Evolutionary conservation across 768 basidiomycete species (phyloP).

Genomic region (Cystofilobasidium capitatum): DNA sequence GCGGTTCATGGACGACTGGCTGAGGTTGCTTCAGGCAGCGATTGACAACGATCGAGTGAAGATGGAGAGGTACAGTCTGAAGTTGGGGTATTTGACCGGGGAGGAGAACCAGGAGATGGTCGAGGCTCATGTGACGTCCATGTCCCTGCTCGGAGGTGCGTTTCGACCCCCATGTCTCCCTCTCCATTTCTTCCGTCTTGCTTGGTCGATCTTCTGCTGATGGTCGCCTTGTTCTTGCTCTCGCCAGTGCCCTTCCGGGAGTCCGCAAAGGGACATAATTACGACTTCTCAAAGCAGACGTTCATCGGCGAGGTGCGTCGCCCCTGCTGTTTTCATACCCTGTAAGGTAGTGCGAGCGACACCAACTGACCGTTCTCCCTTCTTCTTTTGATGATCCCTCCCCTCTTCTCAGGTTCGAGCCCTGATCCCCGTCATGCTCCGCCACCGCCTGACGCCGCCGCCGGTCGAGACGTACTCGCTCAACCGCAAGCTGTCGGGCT

Average conservation of each 20-base stretch:
- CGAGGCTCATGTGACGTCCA: slow-evolving; percentile 22
- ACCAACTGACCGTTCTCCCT: neutral
- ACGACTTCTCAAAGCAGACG: slow-evolving; percentile 22
- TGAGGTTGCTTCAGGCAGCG: slow-evolving; percentile 70
- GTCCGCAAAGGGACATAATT: neutral
- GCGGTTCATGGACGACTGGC: slow-evolving; percentile 81
- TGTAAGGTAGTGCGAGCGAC: no score
- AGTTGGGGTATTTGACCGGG: slow-evolving; percentile 82
- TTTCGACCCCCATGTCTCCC: neutral
- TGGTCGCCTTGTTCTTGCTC: neutral
- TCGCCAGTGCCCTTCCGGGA: slow-evolving; percentile 20
- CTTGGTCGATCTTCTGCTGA: neutral
- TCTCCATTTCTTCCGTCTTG: neutral
- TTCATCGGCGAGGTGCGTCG: slow-evolving; percentile 15
- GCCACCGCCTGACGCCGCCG: slow-evolving; percentile 78
- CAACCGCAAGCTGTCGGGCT: slow-evolving; percentile 53
- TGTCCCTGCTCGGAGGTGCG: slow-evolving; percentile 24
- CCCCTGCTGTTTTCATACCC: no score
- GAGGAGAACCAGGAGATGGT: slow-evolving; percentile 50
- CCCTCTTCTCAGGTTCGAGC: slow-evolving; percentile 52
- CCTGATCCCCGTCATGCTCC: slow-evolving; percentile 81
- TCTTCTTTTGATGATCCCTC: neutral
- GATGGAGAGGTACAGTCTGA: slow-evolving; percentile 64
- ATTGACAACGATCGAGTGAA: slow-evolving; percentile 55
- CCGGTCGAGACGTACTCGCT: slow-evolving; percentile 90